Evolutionary conservation across 768 basidiomycete species (phyloP), one percentile per base, ranked within the genome.

Genomic region (Termitomyces sp.): DNA sequence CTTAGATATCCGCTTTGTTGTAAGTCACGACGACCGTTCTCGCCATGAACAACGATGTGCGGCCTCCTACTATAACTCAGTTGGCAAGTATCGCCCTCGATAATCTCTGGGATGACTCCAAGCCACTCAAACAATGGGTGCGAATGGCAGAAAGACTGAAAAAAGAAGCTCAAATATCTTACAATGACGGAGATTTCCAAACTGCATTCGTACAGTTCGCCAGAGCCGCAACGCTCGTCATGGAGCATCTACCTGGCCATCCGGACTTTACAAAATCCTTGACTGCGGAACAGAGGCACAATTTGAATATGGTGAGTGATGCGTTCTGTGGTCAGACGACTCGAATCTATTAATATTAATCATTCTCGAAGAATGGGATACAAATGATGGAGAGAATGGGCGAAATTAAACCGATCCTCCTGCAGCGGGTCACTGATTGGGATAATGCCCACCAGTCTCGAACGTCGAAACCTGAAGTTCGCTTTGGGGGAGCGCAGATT

Each of bases 191-290:
- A 1, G 84, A 92, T 65, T 71, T 84, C 45, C 87, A 91, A 65
- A 73, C 68, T n/a, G 87, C 85, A 1, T 92, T 91, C 66, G 74
- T 91, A 16, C 76, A 83, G 57, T 82, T 80, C 47, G 89, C 89
- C 3, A 82, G 76, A 56, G 87, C 89, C 9, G 89, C 89, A 0
- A 89, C 87, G 1, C 72, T 92, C 54, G 87, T 91, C 5, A 79
- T 90, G 11, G 89, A 93, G 72, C 85, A 81, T 59, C 72, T 93
- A n/a, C 90, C 90, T 0, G 71, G 73, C 1, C 91, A 92, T 70
- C 73, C 76, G 50, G 84, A 89, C 41, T 92, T 87, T 65, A 62
- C 76, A 32, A 72, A 71, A 1, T 67, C 83, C 42, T 67, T 93
- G 61, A 84, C 66, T 42, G 51, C 70, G 6, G 72, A 76, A 11